Percentiles rank a stretch among this genome's conserved stretches.
phyloP scores from a whole-genome alignment of 2,329 filamentous ascomycete genomes.

The Fusarium armeniacum region DNA sequence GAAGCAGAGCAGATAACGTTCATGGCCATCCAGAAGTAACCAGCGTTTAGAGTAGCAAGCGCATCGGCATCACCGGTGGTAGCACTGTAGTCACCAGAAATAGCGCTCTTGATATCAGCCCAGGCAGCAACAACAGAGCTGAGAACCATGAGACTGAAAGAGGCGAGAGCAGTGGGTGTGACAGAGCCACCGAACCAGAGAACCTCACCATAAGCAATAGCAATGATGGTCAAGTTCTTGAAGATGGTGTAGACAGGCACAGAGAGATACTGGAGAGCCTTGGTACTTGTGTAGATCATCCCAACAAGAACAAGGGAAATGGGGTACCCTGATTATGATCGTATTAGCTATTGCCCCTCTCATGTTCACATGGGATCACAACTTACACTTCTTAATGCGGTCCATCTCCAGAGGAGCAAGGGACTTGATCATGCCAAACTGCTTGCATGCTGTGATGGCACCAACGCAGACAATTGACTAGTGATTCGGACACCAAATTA shows the following conservation, averaged over 20 bases:
- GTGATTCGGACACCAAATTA: neutral
- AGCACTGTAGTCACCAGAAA: slow-evolving; percentile 67
- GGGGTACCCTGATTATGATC: slow-evolving; percentile 81
- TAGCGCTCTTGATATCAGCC: slow-evolving; percentile 93
- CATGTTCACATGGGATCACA: neutral
- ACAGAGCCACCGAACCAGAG: slow-evolving; percentile 98
- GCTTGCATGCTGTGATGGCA: slow-evolving; percentile 87
- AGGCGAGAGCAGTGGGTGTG: slow-evolving; percentile 86
- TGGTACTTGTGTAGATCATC: slow-evolving; percentile 99
- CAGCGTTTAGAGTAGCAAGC: slow-evolving; percentile 90
- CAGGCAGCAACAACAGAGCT: slow-evolving; percentile 95
- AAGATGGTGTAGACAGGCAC: slow-evolving; percentile 99
- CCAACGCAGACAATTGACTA: slow-evolving; percentile 90
- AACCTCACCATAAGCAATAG: slow-evolving; percentile 98
- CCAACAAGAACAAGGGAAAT: slow-evolving; percentile 95
- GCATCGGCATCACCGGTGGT: slow-evolving; percentile 68
- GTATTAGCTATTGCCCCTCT: slow-evolving; percentile 5
- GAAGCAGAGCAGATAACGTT: slow-evolving; percentile 96
- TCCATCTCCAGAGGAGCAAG: slow-evolving; percentile 85
- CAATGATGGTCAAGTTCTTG: slow-evolving; percentile 99
- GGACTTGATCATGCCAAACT: slow-evolving; percentile 83
- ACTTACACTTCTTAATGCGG: slow-evolving; percentile 91
- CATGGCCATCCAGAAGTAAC: slow-evolving; percentile 97
- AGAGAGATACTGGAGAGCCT: slow-evolving; percentile 94
- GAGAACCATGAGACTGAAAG: slow-evolving; percentile 95